These are phyloP conservation scores for Talaromyces thailandensis DNA, from an alignment of 495 filamentous ascomycete species.

Conservation along the genomic window DNA sequence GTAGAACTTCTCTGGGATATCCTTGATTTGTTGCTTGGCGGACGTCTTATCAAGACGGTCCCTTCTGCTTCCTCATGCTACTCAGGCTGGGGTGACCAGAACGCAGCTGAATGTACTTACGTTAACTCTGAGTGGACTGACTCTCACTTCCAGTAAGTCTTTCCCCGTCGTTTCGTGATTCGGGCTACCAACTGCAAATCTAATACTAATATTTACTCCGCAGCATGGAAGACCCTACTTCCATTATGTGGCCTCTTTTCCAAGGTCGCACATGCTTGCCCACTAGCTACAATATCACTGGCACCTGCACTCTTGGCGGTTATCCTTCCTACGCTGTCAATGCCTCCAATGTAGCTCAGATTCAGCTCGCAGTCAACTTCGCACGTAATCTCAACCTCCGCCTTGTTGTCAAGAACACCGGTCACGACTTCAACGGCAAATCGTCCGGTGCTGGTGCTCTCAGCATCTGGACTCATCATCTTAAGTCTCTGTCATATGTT, in stretches of 20 bases:
- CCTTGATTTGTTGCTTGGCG: slow-evolving; percentile 39
- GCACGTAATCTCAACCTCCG: slow-evolving; percentile 49
- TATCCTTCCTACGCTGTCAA: slow-evolving; percentile 54
- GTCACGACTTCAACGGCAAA: slow-evolving; percentile 57
- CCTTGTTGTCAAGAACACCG: slow-evolving; percentile 62
- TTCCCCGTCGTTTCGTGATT: background rate
- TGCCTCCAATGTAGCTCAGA: slow-evolving; percentile 42
- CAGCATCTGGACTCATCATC: slow-evolving; percentile 50
- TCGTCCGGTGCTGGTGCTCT: slow-evolving; percentile 47
- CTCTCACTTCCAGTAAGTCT: slow-evolving; percentile 22
- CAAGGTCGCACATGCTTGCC: slow-evolving; percentile 27
- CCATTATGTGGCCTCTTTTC: slow-evolving; percentile 36
- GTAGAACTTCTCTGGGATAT: slow-evolving; percentile 24
- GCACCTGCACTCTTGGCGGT: slow-evolving; percentile 45
- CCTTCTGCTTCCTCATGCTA: slow-evolving; percentile 49
- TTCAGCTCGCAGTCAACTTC: slow-evolving; percentile 53
- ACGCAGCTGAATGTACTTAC: slow-evolving; percentile 29
- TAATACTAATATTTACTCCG: background rate
- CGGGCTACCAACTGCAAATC: background rate
- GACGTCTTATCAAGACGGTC: slow-evolving; percentile 44
- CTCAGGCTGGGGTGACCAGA: slow-evolving; percentile 33
- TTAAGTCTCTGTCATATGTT: slow-evolving; percentile 37
- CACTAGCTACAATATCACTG: slow-evolving; percentile 18
- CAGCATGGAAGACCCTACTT: slow-evolving; percentile 26
- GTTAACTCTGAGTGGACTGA: background rate